Base-by-base conservation (phyloP, 2,329 filamentous ascomycete species). In the Dactylellina sp. region DNA sequence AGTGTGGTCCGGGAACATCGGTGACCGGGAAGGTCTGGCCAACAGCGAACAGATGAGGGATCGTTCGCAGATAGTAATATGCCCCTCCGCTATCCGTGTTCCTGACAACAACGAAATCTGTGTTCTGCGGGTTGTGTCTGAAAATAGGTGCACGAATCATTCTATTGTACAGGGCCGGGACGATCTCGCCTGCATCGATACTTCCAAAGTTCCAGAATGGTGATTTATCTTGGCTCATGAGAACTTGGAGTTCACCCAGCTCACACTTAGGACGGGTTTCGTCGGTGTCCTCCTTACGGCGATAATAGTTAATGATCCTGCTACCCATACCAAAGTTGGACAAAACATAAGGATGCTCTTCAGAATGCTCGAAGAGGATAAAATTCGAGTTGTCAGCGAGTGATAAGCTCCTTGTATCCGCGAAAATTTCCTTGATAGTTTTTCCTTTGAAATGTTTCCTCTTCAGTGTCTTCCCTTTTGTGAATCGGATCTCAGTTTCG, bases 281-380 rank as follows among this genome's bases (percentile, higher is more conserved):
- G 35, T 86, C 86, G 44, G 85, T 84, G 42, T 87, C 87, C 79
- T 92, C 91, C 79, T 92, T 92, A 71, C 93, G 89, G 40, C 92
- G 91, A 80, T 97, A 97, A 81, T 98, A 99, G 81, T 99, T 98
- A 84, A 98, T 92, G 70, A 99, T 87, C 60, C 93, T 91, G 80
- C 90, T 96, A 59, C 93, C 93, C 95, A 99, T 99, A 76, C 94
- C 95, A 79, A 97, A 97, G 80, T 96, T 97, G 46, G 94, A 97
- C 75, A 99, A 84, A 71, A 96, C 92, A 7, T 90, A 91, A 0
- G 95, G 95, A 75, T 92, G 90, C 79, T 97, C 93, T 81, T 99
- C 95, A 7, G 92, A 96, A 80, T 99, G 99, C 81, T 99, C 95
- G 35, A 98, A 89, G 12, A 99, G 86, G 3, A 97, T 86, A 18